Base-by-base conservation (phyloP, 768 basidiomycete species). In the Russula griseocarnosa region DNA sequence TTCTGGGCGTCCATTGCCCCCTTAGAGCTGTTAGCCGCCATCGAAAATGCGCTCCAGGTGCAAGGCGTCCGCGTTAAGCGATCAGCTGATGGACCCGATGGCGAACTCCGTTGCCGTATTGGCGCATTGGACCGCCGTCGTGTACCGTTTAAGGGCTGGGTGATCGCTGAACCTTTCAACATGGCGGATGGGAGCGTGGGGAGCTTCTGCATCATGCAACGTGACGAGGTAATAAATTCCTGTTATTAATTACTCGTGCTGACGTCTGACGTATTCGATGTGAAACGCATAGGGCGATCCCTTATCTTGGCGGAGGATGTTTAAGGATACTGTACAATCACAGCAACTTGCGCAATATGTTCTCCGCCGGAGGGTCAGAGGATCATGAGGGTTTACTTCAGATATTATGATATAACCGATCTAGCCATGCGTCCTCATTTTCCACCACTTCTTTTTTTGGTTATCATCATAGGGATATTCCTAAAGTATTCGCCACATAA, bases 251-350 rank as follows among this genome's bases (percentile, higher is more conserved):
- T 22, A 20, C 6, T 24, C 34, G 28, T 26, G 13, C 49, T 51
- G 24, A 51, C 20, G 18, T 55, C 26, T 56, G 22, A 51, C 20
- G 18, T 55, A 22, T 56, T n/a, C 34, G 11, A 60, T 56, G 60
- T 53, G 24, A n/a, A 44, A 28, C 28, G 52, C 42, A 11, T 58
- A 90, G 86, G 90, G 90, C 0, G 88, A 84, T 71, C 90, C 89
- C 26, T 82, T 90, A 55, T 87, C 85, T 49, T 92, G 90, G 90
- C 77, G 89, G 46, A 80, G 82, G 71, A 76, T 92, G 42, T 92
- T 89, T 87, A 89, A 85, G 70, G 77, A 76, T 8, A 68, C 88
- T 50, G 81, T 89, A 49, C 69, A 73, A 67, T 82, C 83, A 11
- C 73, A 76, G 0, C 70, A 70, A 1, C 77, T 92, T 11, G 80